These are phyloP conservation scores for Trichoderma guizhouense DNA, from an alignment of 2,329 filamentous ascomycete species.

Conservation along the genomic window DNA sequence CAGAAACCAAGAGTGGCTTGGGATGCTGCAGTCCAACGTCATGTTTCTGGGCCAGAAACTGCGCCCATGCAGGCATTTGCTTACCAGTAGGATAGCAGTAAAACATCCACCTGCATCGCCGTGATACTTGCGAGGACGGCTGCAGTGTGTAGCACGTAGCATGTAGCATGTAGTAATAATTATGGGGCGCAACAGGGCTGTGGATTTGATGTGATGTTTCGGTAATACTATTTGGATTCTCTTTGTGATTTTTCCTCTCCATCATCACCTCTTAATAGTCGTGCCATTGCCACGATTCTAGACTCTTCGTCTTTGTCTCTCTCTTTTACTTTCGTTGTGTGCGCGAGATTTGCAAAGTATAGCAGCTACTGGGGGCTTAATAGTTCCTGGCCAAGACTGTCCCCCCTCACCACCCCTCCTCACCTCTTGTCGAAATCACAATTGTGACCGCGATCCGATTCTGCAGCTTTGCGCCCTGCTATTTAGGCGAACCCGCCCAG, in stretches of 20 bases:
- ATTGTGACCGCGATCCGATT: background rate
- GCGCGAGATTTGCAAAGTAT: background rate
- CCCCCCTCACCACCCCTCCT: background rate
- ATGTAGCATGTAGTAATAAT: background rate
- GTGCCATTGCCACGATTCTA: background rate
- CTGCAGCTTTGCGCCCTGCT: background rate
- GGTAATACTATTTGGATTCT: background rate
- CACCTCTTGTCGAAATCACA: background rate
- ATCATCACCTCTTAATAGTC: background rate
- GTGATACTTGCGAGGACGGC: background rate
- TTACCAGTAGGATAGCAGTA: background rate
- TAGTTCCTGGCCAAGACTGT: background rate
- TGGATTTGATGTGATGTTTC: background rate
- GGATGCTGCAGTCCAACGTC: constrained; percentile 11
- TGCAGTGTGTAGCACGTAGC: background rate
- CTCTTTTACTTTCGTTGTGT: background rate
- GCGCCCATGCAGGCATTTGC: background rate
- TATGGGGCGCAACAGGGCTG: constrained; percentile 8
- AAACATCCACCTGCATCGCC: background rate
- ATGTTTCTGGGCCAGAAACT: background rate
- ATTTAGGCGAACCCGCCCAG: background rate
- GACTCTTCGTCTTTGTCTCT: background rate
- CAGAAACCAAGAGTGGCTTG: background rate
- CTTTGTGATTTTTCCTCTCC: background rate
- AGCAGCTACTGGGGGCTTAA: too few relatives aligned